phyloP scores from a whole-genome alignment of 2,329 filamentous ascomycete genomes.

The Alternaria sp. region DNA sequence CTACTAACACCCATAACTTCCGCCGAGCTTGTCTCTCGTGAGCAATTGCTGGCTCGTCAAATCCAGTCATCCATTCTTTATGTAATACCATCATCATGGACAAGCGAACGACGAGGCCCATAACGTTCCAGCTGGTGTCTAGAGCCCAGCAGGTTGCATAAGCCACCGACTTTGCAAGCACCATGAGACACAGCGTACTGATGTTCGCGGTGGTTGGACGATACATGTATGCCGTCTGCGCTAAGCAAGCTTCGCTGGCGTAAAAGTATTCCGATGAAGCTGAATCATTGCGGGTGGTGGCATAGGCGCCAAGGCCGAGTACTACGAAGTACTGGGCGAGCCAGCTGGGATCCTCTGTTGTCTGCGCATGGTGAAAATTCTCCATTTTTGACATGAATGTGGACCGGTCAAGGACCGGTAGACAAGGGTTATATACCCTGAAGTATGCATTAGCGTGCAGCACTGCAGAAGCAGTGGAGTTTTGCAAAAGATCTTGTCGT shows the following conservation, averaged over 20 bases:
- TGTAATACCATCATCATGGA: constrained; percentile 28
- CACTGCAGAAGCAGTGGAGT: neutral
- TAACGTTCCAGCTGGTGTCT: constrained; percentile 29
- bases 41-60: neutral
- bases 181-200: constrained; percentile 27
- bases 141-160: constrained; percentile 32
- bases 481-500: neutral
- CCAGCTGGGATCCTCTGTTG: constrained; percentile 17
- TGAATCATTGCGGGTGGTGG: neutral
- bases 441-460: neutral
- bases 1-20: neutral
- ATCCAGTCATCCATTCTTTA: constrained; percentile 18
- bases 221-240: constrained; percentile 29
- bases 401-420: neutral
- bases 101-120: constrained; percentile 25
- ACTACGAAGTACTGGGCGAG: constrained; percentile 25
- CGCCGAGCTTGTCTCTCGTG: neutral
- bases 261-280: constrained; percentile 23
- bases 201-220: constrained; percentile 20
- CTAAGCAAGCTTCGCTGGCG: constrained; percentile 29
- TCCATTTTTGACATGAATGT: neutral
- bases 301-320: constrained; percentile 28
- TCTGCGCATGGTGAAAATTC: neutral
- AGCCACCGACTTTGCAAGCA: constrained; percentile 30
- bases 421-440: neutral